These are phyloP conservation scores for Lagenidium sp. DNA, from an alignment of 352 stramenopile genomes.

Conservation along the genomic window DNA sequence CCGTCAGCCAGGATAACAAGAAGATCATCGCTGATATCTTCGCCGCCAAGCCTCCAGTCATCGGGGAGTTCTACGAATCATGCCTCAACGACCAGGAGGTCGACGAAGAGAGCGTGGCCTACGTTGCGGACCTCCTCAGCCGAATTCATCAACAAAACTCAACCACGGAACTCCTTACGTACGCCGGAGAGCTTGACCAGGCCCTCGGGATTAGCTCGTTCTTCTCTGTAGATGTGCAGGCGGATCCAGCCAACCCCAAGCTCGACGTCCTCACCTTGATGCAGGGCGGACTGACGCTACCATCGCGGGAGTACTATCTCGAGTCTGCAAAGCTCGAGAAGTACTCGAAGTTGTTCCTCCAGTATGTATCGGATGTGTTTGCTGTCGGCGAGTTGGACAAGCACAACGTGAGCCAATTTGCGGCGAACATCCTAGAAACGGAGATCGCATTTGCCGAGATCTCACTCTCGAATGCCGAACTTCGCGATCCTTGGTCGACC, in stretches of 20 bases:
- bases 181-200: constrained; percentile 35
- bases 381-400: constrained; percentile 23
- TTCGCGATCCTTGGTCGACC: constrained; percentile 76
- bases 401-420: constrained; percentile 28
- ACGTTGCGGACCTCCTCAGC: constrained; percentile 25
- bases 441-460: constrained; percentile 77
- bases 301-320: constrained; percentile 55
- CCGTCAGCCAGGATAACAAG: constrained; percentile 38
- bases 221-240: constrained; percentile 31
- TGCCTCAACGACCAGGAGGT: constrained; percentile 37
- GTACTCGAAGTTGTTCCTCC: constrained; percentile 30
- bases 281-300: constrained; percentile 55
- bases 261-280: constrained; percentile 33
- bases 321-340: constrained; percentile 25
- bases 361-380: constrained; percentile 40
- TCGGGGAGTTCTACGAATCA: constrained; percentile 43
- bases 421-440: constrained; percentile 35
- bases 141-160: constrained; percentile 28
- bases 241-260: constrained; percentile 33
- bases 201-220: constrained; percentile 35
- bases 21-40: constrained; percentile 44
- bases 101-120: constrained; percentile 24
- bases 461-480: constrained; percentile 80
- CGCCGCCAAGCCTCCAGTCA: constrained; percentile 35
- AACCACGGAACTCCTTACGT: constrained; percentile 26